phyloP scores from a whole-genome alignment of 2,329 filamentous ascomycete genomes.

The Fusarium subtropicale region DNA sequence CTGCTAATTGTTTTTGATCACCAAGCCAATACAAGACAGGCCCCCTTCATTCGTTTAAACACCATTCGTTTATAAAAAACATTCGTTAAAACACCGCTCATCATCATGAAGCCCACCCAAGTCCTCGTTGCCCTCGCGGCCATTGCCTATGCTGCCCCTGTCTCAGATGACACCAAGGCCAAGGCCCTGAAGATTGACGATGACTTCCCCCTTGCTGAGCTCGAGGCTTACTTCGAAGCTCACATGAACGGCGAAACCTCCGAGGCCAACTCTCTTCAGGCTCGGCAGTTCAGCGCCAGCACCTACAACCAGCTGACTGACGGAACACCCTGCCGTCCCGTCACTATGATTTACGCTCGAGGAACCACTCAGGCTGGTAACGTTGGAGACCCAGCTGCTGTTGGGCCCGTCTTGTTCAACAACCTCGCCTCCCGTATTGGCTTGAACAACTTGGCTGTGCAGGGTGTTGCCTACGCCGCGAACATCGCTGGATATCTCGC shows the following conservation, averaged over 20 bases:
- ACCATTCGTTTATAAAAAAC: too few species aligned
- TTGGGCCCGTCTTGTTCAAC: not conserved
- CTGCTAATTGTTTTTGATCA: rapidly evolving
- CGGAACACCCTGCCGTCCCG: slow-evolving; percentile 8
- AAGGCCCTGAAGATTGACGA: not conserved
- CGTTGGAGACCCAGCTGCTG: not conserved
- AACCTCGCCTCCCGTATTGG: slow-evolving; percentile 3
- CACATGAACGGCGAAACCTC: not conserved
- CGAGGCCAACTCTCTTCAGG: not conserved
- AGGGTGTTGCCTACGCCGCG: slow-evolving; percentile 1
- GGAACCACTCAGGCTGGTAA: slow-evolving; percentile 2
- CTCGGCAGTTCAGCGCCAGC: not conserved
- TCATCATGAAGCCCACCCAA: slow-evolving; percentile 4
- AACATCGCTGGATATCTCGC: not conserved
- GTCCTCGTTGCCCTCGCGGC: slow-evolving; percentile 5
- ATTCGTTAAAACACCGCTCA: too few species aligned
- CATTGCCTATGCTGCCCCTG: not conserved
- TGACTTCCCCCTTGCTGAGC: not conserved
- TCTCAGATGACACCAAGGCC: not conserved
- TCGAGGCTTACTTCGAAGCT: not conserved
- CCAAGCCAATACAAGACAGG: not conserved
- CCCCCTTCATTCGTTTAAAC: not conserved
- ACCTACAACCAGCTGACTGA: slow-evolving; percentile 9
- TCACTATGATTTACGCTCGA: slow-evolving; percentile 10
- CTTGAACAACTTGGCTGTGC: not conserved